Evolutionary conservation across 148 eudicot genomes (phyloP).

Genomic region (Heliamphora exappendiculata): DNA sequence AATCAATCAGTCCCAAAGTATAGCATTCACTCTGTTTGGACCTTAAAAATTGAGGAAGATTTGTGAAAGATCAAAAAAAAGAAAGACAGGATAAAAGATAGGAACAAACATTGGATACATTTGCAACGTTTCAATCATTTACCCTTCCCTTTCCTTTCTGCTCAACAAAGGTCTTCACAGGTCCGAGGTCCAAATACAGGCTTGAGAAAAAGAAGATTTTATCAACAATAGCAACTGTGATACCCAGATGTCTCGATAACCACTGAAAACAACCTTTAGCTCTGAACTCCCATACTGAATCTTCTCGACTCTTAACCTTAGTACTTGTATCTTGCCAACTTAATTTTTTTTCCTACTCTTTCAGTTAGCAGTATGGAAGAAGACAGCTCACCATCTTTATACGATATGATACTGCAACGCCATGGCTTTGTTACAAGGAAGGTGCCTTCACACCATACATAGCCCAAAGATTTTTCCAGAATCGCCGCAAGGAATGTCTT

Average conservation of each 20-base stretch:
- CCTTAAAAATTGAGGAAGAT: too few species aligned
- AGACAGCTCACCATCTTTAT: not conserved
- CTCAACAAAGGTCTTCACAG: too few species aligned
- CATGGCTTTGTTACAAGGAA: not conserved
- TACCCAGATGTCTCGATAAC: not conserved
- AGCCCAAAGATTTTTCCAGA: constrained; percentile 8
- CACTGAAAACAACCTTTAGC: not conserved
- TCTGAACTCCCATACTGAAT: not conserved
- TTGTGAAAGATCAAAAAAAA: too few species aligned
- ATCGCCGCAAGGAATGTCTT: not conserved
- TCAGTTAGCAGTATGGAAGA: not conserved
- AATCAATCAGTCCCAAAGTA: too few species aligned
- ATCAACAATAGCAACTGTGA: not conserved
- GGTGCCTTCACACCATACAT: not conserved
- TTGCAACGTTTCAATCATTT: too few species aligned
- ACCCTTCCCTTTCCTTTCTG: too few species aligned
- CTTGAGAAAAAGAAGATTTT: too few species aligned
- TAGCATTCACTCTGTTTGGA: too few species aligned
- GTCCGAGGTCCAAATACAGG: too few species aligned
- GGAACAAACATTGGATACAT: too few species aligned
- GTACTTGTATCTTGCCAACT: not conserved
- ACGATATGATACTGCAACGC: not conserved
- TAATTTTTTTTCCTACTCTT: not conserved
- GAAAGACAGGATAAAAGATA: too few species aligned
- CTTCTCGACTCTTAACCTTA: not conserved